These are phyloP conservation scores for Ophiosphaerella herpotricha DNA, from an alignment of 2,329 filamentous ascomycete species.

Conservation along the genomic window DNA sequence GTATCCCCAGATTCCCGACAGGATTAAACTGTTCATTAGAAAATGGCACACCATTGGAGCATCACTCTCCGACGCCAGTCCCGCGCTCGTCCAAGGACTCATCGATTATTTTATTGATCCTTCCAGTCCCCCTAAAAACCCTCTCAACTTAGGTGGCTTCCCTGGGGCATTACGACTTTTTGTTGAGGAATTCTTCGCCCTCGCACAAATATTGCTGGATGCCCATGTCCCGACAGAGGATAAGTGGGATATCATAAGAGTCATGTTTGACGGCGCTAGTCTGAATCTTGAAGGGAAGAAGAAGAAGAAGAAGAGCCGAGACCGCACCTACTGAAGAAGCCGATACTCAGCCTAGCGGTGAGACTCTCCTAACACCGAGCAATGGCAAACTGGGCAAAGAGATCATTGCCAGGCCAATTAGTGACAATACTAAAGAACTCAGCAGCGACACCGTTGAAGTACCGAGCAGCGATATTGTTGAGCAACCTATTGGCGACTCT, in stretches of 20 bases:
- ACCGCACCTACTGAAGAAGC: no score
- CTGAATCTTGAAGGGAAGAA: neutral
- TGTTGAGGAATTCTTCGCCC: conserved; percentile 1
- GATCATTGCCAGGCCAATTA: no score
- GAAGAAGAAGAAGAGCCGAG: neutral
- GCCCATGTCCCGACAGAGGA: neutral
- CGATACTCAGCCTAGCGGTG: no score
- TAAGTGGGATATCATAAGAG: neutral
- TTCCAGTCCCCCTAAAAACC: neutral
- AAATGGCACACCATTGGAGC: conserved; percentile 3
- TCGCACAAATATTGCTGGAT: conserved; percentile 2
- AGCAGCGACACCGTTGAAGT: no score
- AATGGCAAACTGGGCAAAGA: no score
- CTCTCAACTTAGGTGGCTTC: neutral
- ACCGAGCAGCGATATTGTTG: no score
- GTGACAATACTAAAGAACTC: no score
- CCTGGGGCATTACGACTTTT: conserved; percentile 1
- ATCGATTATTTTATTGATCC: neutral
- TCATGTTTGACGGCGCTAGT: conserved; percentile 1
- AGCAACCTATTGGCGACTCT: no score
- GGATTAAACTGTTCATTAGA: neutral
- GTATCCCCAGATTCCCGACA: neutral
- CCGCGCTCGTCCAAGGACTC: neutral
- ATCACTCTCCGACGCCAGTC: neutral
- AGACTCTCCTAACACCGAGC: no score